Percentiles rank a stretch among this genome's conserved stretches.
phyloP scores from a whole-genome alignment of 1,284 basidiomycete genomes.

The Malassezia equina region DNA sequence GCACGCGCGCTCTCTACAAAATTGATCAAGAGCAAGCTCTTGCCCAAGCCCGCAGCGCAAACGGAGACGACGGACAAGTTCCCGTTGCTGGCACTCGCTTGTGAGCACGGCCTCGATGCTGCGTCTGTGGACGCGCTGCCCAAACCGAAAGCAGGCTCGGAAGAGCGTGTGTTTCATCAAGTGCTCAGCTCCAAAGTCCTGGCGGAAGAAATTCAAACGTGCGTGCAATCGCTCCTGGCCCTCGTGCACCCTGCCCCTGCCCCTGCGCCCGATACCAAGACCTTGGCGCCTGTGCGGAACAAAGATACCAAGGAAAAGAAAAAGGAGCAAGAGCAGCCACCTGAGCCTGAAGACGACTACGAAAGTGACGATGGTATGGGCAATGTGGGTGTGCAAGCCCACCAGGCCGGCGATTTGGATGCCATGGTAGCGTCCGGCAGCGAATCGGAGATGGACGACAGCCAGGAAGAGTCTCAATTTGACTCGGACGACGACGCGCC shows the following conservation, averaged over 20 bases:
- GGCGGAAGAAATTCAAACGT: conserved; percentile 3
- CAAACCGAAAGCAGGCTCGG: background rate
- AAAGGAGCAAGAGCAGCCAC: background rate
- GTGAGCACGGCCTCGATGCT: background rate
- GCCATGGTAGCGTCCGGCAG: conserved; percentile 15
- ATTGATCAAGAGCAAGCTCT: conserved; percentile 6
- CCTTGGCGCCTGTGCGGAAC: background rate
- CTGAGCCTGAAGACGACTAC: conserved; percentile 1
- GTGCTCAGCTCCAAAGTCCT: conserved; percentile 15
- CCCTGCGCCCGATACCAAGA: background rate
- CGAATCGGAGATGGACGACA: conserved; percentile 6
- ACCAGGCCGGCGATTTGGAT: conserved; percentile 3
- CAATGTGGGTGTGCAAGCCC: background rate
- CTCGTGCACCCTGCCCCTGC: background rate
- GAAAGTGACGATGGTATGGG: conserved; percentile 15
- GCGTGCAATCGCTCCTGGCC: background rate
- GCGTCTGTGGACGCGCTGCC: background rate
- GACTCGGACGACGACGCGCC: background rate
- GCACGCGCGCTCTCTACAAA: conserved; percentile 8
- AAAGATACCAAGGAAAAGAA: background rate
- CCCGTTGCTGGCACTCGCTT: background rate
- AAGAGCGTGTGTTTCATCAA: conserved; percentile 8
- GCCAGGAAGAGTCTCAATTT: background rate
- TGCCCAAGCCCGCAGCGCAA: background rate
- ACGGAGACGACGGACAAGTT: background rate